Percentiles rank a stretch among this genome's conserved stretches.
These are phyloP conservation scores for Carex arenaria DNA, from an alignment of 202 grass and related monocot genomes.

Conservation along the genomic window DNA sequence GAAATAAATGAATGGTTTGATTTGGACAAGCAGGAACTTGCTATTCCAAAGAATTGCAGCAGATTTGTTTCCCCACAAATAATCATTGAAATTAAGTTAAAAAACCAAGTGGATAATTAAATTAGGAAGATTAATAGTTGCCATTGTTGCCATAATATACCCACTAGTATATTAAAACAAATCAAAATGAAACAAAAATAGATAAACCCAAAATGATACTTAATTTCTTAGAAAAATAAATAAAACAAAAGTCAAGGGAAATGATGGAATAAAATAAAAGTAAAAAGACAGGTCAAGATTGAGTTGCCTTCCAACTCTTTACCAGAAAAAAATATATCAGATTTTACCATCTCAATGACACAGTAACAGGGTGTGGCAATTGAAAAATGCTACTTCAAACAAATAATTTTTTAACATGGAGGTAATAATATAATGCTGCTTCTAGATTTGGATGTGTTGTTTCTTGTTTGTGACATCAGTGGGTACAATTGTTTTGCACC, in stretches of 20 bases:
- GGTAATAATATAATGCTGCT: neutral
- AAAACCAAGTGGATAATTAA: neutral
- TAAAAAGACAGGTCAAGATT: conserved; percentile 1
- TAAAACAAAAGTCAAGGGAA: conserved; percentile 1
- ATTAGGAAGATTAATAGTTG: neutral
- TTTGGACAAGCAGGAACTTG: too few species aligned
- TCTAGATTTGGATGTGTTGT: neutral
- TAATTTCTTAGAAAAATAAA: neutral
- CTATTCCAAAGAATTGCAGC: too few species aligned
- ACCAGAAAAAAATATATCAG: neutral
- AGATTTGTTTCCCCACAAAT: too few species aligned
- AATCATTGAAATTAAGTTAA: neutral
- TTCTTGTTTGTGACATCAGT: neutral
- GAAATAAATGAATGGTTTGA: too few species aligned
- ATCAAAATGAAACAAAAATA: neutral
- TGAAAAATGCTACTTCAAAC: neutral
- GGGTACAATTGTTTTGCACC: neutral
- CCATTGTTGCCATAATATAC: neutral
- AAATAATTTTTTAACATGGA: neutral
- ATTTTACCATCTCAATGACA: neutral
- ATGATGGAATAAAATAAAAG: neutral
- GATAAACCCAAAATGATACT: neutral
- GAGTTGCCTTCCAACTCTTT: neutral
- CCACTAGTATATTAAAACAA: neutral
- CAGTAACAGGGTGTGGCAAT: neutral